phyloP scores from a whole-genome alignment of 2,329 filamentous ascomycete species.

The Ilyonectria sp. region DNA sequence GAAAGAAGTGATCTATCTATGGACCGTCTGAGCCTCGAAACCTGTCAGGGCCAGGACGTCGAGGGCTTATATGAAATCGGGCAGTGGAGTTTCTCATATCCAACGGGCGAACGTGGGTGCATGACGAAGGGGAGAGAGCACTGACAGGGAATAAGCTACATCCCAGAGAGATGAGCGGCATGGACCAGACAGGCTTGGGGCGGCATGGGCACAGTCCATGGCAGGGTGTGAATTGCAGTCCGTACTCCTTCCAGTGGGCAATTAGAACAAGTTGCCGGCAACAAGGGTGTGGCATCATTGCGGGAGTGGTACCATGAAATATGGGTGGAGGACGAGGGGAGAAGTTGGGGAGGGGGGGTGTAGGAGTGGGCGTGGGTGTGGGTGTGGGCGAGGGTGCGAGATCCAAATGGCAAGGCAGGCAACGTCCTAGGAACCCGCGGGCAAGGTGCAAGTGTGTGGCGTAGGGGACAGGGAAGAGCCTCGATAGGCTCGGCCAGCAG shows the following conservation, averaged over 20 bases:
- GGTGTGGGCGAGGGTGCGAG: slow-evolving; percentile 31
- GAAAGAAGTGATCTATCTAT: slow-evolving; percentile 49
- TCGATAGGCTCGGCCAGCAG: slow-evolving; percentile 49
- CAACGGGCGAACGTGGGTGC: slow-evolving; percentile 42
- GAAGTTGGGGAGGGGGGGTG: slow-evolving; percentile 32
- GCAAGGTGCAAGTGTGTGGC: slow-evolving; percentile 48
- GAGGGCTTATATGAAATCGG: slow-evolving; percentile 52
- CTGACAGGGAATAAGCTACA: slow-evolving; percentile 47
- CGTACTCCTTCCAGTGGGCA: slow-evolving; percentile 43
- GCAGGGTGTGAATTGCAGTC: slow-evolving; percentile 45
- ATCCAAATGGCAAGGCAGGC: slow-evolving; percentile 38
- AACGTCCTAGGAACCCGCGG: slow-evolving; percentile 45
- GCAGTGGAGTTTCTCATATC: slow-evolving; percentile 44
- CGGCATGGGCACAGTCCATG: slow-evolving; percentile 44
- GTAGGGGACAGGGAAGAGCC: slow-evolving; percentile 51
- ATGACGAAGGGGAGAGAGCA: slow-evolving; percentile 49
- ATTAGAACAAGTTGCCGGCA: slow-evolving; percentile 42
- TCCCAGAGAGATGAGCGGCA: slow-evolving; percentile 46
- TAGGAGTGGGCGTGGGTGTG: slow-evolving; percentile 4
- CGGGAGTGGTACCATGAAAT: slow-evolving; percentile 48
- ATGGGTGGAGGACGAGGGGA: slow-evolving; percentile 34
- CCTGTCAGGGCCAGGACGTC: slow-evolving; percentile 47
- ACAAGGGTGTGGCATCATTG: slow-evolving; percentile 42
- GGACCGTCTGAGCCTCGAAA: slow-evolving; percentile 51
- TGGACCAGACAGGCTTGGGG: slow-evolving; percentile 33